Evolutionary conservation across 768 basidiomycete species (phyloP), one percentile per base, ranked within the genome.

Genomic region (Serendipita sp.): DNA sequence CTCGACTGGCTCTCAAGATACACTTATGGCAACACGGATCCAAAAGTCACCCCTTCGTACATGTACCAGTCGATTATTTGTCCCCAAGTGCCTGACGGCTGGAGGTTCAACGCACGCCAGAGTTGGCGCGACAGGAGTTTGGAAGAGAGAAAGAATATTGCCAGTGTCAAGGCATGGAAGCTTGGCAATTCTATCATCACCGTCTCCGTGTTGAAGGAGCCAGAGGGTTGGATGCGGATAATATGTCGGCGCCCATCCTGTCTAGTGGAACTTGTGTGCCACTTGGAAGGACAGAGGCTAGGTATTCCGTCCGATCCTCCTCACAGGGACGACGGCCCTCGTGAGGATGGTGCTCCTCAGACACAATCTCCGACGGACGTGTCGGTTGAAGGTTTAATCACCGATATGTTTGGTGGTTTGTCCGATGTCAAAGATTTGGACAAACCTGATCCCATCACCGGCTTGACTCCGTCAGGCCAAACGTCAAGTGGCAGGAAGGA

Each of bases 1-100:
- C 94, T 98, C 71, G 96, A 99, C 73, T 98, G 94, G 92, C 79
- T 99, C 16, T 87, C 92, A 8, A 80, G 96, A n/a, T 96, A 96
- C 72, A 88, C 95, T 0, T 97, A 94, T 70, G 92, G 86, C 11
- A 92, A 88, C 70, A 92, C 92, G 16, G 93, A 96, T 30, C 56
- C 56, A 32, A 60, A 60, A 37, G 37, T 60, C 8, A 32, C 56
- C 11, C 28, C 37, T 60, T 60, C 56, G 11, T n/a, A n/a, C 16
- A n/a, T 60, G 4, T 60, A 60, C 37, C 11, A 10, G 16, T 30
- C 56, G 16, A 35, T 60, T n/a, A 35, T 60, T 5, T 60, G 56
- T 30, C 56, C 56, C 35, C 28, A 60, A 34, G 56, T 32, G 8
- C 30, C 28, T n/a, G 56, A 60, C 8, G 56, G 56, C 8, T 60